These are phyloP conservation scores for Aspergillus haitiensis DNA, from an alignment of 495 filamentous ascomycete genomes.

Conservation along the genomic window DNA sequence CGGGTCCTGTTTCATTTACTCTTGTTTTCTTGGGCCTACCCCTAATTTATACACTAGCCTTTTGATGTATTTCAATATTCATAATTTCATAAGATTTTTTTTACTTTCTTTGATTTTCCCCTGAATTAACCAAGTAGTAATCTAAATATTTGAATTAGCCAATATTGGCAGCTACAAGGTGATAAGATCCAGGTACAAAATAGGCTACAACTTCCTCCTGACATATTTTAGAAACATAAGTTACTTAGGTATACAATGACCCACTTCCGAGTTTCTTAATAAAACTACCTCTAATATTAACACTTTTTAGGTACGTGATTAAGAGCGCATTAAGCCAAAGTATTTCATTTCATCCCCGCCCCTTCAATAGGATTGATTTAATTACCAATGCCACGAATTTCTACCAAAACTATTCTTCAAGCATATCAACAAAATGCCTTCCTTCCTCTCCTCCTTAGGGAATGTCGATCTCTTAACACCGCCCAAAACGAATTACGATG, in stretches of 20 bases:
- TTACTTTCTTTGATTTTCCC: constrained; percentile 22
- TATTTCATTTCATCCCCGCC: background rate
- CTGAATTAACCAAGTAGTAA: background rate
- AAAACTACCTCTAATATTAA: too few relatives aligned
- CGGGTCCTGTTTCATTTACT: constrained; percentile 27
- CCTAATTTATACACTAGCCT: constrained; percentile 31
- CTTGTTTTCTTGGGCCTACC: constrained; percentile 32
- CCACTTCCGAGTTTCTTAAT: too few relatives aligned
- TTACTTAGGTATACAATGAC: too few relatives aligned
- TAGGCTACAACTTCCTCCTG: background rate
- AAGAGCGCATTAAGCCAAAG: background rate
- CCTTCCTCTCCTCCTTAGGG: constrained; percentile 65
- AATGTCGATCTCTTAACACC: constrained; percentile 65
- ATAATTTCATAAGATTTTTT: background rate
- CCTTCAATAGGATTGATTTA: background rate
- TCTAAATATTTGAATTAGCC: background rate
- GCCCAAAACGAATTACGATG: constrained; percentile 82
- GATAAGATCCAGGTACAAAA: background rate
- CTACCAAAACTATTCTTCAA: constrained; percentile 54
- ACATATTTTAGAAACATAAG: too few relatives aligned
- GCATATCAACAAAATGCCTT: constrained; percentile 58
- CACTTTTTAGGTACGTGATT: too few relatives aligned
- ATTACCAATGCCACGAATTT: constrained; percentile 72
- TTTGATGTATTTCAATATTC: constrained; percentile 10
- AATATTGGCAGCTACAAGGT: background rate